Evolutionary conservation across 139 green algal species (phyloP), one percentile per base, ranked within the genome.

Genomic region (Haematococcus lacustris): DNA sequence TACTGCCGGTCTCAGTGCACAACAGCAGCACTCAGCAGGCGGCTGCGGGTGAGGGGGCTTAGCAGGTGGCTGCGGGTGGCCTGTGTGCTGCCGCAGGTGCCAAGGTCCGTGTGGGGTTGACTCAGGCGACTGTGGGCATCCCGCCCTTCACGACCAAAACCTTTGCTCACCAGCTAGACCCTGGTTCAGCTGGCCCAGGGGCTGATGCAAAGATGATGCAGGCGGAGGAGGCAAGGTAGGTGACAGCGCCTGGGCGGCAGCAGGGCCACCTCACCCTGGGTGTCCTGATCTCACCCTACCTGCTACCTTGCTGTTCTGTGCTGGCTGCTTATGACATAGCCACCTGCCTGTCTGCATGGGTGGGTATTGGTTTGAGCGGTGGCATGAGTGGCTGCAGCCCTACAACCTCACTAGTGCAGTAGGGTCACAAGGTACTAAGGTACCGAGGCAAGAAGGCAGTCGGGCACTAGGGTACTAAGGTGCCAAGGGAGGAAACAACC

Each of bases 111-210:
- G 77, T 83, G 59, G 80, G 51, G 28, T 71, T 77, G 25, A 30
- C 51, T 9, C 74, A 77, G 0, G 81, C 74, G 2, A 69, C 50
- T 2, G 75, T 86, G 4, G 73, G 71, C 9, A 21, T 71, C 17
- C 53, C 83, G 0, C 72, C 77, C 37, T 86, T 75, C 50, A 77
- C 75, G 2, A 76, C 71, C 1, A 70, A 74, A 2, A 59, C n/a
- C 26, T 70, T 83, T n/a, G 3, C 68, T 6, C 53, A 68, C 28
- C 3, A 35, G 4, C 37, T 41, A 34, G 59, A 34, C 4, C 3
- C 2, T 1, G 61, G 34, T 4, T 17, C 30, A 4, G 60, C 47
- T 25, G 68, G 33, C 17, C 51, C 59, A 38, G 60, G 41, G 0
- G 65, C 53, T 39, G 53, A 67, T 23, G n/a, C 60, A 38, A 61